These are phyloP conservation scores for Pseudogymnoascus sp. DNA, from an alignment of 2,329 filamentous ascomycete genomes.

Conservation along the genomic window DNA sequence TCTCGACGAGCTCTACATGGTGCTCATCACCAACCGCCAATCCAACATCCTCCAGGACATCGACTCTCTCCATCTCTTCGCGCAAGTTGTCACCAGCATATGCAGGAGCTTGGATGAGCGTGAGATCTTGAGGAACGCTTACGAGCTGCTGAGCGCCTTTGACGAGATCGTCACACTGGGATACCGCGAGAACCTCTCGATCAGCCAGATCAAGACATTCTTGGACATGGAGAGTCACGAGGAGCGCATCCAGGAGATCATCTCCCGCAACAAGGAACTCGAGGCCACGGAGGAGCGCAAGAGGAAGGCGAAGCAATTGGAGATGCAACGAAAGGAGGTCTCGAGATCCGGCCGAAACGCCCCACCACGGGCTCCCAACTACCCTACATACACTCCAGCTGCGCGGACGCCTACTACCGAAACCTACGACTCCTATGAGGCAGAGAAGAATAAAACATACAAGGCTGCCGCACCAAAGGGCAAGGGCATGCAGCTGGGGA, in stretches of 20 bases:
- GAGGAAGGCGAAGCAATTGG: conserved; percentile 95
- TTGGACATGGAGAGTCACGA: conserved; percentile 99
- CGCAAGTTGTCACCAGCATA: conserved; percentile 92
- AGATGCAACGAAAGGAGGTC: conserved; percentile 97
- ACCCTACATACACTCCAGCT: conserved; percentile 83
- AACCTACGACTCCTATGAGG: conserved; percentile 89
- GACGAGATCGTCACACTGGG: conserved; percentile 95
- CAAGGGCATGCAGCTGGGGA: conserved; percentile 98
- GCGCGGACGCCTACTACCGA: conserved; percentile 67
- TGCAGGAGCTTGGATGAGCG: conserved; percentile 95
- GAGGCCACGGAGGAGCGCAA: conserved; percentile 81
- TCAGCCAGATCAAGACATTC: conserved; percentile 98
- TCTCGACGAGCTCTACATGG: conserved; percentile 98
- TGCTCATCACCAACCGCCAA: conserved; percentile 98
- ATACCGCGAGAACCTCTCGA: conserved; percentile 91
- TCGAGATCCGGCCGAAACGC: conserved; percentile 64
- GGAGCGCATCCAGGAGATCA: conserved; percentile 97
- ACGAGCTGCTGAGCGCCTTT: conserved; percentile 91
- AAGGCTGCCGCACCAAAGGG: conserved; percentile 66
- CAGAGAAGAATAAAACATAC: conserved; percentile 90
- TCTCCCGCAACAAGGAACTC: conserved; percentile 94
- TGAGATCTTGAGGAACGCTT: conserved; percentile 91
- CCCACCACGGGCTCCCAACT: conserved; percentile 69
- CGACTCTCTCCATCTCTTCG: conserved; percentile 94
- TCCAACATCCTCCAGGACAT: conserved; percentile 99